These are phyloP conservation scores for Juncus inflexus DNA, from an alignment of 176 grass and related monocot species.

Conservation along the genomic window DNA sequence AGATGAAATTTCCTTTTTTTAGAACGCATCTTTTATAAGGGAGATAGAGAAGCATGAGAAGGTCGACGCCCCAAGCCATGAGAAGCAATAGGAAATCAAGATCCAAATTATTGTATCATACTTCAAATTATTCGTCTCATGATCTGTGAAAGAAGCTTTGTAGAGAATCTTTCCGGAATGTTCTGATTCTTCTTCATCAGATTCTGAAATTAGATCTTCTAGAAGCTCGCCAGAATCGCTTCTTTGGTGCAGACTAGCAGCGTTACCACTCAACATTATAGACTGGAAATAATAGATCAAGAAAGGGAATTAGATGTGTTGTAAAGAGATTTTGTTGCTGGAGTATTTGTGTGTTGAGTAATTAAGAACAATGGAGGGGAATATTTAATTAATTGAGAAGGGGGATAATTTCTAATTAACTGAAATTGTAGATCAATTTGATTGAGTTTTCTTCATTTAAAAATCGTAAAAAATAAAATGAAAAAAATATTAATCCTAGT, in stretches of 20 bases:
- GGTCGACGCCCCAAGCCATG: conserved; percentile 57
- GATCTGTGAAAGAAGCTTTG: conserved; percentile 59
- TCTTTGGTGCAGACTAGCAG: conserved; percentile 43
- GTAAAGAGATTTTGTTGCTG: too few species aligned
- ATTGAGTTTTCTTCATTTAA: too few species aligned
- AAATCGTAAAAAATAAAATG: too few species aligned
- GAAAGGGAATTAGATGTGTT: too few species aligned
- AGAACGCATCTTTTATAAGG: conserved; percentile 64
- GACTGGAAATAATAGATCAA: too few species aligned
- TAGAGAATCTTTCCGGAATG: conserved; percentile 35
- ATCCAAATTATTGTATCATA: conserved; percentile 66
- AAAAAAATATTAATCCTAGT: too few species aligned
- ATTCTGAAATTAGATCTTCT: conserved; percentile 38
- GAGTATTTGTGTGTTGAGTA: too few species aligned
- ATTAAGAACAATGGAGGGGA: background rate
- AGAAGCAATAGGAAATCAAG: conserved; percentile 58
- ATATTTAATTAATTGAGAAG: background rate
- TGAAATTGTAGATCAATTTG: too few species aligned
- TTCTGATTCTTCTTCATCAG: conserved; percentile 27
- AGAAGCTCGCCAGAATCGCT: conserved; percentile 42
- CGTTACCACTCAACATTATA: conserved; percentile 54
- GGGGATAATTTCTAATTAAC: too few species aligned
- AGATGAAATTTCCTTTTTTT: conserved; percentile 50
- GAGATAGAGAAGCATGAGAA: conserved; percentile 67
- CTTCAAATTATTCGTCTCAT: conserved; percentile 38